Evolutionary conservation across 768 basidiomycete species (phyloP).

Genomic region (Pisolithus tinctorius): DNA sequence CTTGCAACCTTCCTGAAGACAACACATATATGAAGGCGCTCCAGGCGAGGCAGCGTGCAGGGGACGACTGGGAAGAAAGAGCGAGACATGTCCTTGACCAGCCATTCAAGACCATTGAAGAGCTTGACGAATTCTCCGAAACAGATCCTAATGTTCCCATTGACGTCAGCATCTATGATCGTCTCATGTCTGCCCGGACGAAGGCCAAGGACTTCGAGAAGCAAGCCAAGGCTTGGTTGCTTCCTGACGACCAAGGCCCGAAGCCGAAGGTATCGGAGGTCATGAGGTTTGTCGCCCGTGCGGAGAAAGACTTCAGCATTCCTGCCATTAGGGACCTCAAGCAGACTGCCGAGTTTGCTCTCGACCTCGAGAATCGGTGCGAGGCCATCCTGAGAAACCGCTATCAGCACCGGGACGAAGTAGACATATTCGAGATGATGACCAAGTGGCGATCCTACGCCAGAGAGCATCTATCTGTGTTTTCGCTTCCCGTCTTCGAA

Average conservation of each 20-base stretch:
- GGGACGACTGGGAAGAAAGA: conserved; percentile 70
- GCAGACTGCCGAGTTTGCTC: conserved; percentile 67
- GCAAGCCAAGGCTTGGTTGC: conserved; percentile 66
- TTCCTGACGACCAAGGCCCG: conserved; percentile 44
- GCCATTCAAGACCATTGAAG: conserved; percentile 66
- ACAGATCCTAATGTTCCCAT: conserved; percentile 64
- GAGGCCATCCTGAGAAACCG: conserved; percentile 65
- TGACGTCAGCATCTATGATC: conserved; percentile 57
- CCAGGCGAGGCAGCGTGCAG: conserved; percentile 56
- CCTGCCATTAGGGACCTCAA: conserved; percentile 58
- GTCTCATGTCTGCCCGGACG: conserved; percentile 53
- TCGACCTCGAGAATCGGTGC: conserved; percentile 69
- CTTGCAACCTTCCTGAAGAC: conserved; percentile 57
- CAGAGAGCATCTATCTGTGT: conserved; percentile 63
- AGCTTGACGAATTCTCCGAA: conserved; percentile 66
- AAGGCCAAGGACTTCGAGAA: conserved; percentile 78
- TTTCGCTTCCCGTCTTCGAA: conserved; percentile 66
- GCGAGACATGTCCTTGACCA: conserved; percentile 61
- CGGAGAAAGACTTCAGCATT: conserved; percentile 75
- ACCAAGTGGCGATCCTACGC: conserved; percentile 70
- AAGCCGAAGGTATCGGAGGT: conserved; percentile 67
- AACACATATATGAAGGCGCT: conserved; percentile 62
- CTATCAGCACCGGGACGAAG: conserved; percentile 47
- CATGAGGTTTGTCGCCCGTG: conserved; percentile 57
- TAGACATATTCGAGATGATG: conserved; percentile 68